Conservation (phyloP, 176 grass and related monocot species). For the Oropetium thomaeum region DNA sequence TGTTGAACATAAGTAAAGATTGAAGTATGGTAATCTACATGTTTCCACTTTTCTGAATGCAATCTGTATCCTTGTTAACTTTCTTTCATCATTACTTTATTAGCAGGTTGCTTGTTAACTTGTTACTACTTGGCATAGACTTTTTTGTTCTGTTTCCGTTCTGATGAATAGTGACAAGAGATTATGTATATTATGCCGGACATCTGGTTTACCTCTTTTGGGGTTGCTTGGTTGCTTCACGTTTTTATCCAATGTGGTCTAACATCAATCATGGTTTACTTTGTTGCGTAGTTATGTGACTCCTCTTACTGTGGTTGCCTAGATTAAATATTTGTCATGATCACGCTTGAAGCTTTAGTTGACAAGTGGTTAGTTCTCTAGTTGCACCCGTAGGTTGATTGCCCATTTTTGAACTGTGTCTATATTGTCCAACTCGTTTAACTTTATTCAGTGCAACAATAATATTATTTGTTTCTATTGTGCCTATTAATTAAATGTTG, state of each 20-base stretch:
- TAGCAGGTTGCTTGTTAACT: background rate
- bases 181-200: background rate
- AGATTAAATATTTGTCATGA: background rate
- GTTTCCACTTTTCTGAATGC: constrained; percentile 22
- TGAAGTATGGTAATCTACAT: constrained; percentile 10
- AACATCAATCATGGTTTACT: constrained; percentile 4
- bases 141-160: background rate
- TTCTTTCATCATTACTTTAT: background rate
- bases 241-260: background rate
- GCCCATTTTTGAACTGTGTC: constrained; percentile 4
- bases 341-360: background rate
- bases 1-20: background rate
- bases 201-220: background rate
- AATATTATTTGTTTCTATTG: background rate
- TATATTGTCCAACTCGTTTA: background rate
- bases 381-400: background rate
- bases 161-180: background rate
- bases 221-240: background rate
- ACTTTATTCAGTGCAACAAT: constrained; percentile 15
- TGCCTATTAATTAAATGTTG: constrained; percentile 6
- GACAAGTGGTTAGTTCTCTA: background rate
- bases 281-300: background rate
- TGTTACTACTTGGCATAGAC: background rate
- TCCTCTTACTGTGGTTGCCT: background rate
- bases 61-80: constrained; percentile 2